Conservation (phyloP, 805 yeast genomes). For the Suhomyces tanzawaensis region DNA sequence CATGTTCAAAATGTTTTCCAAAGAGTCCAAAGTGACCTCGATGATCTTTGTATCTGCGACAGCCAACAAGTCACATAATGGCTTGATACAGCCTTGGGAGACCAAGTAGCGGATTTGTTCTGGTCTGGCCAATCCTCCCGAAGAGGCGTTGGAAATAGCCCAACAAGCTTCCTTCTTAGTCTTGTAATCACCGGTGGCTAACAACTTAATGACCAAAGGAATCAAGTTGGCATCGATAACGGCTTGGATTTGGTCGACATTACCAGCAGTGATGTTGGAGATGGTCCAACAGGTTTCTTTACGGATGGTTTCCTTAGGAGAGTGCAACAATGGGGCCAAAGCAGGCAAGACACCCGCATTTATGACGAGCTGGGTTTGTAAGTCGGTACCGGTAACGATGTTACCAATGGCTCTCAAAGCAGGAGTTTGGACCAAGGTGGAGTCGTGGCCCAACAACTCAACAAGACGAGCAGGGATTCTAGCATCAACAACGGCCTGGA, state of each 20-base stretch:
- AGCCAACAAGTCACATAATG: conserved; percentile 86
- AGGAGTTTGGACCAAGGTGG: conserved; percentile 90
- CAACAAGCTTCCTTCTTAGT: conserved; percentile 98
- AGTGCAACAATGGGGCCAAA: conserved; percentile 70
- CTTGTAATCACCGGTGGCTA: conserved; percentile 82
- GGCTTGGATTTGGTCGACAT: conserved; percentile 91
- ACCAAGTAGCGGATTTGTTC: conserved; percentile 93
- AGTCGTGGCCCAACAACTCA: conserved; percentile 80
- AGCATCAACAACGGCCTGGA: conserved; percentile 95
- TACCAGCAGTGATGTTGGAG: conserved; percentile 97
- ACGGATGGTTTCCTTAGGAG: conserved; percentile 87
- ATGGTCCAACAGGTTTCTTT: conserved; percentile 99
- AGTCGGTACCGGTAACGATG: conserved; percentile 94
- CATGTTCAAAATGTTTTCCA: conserved; percentile 88
- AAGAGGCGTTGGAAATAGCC: conserved; percentile 97
- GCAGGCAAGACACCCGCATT: conserved; percentile 91
- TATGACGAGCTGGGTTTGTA: conserved; percentile 92
- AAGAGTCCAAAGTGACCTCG: conserved; percentile 92
- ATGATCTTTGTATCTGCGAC: conserved; percentile 89
- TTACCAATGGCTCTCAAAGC: conserved; percentile 97
- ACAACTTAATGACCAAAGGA: conserved; percentile 84
- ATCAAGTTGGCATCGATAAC: conserved; percentile 92
- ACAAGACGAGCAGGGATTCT: conserved; percentile 93
- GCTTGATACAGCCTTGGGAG: conserved; percentile 93
- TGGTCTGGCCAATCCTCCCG: conserved; percentile 90